Percentiles rank a stretch among this genome's conserved stretches.
phyloP scores from a whole-genome alignment of 768 basidiomycete species.

The Pleurotus tuber-regium region DNA sequence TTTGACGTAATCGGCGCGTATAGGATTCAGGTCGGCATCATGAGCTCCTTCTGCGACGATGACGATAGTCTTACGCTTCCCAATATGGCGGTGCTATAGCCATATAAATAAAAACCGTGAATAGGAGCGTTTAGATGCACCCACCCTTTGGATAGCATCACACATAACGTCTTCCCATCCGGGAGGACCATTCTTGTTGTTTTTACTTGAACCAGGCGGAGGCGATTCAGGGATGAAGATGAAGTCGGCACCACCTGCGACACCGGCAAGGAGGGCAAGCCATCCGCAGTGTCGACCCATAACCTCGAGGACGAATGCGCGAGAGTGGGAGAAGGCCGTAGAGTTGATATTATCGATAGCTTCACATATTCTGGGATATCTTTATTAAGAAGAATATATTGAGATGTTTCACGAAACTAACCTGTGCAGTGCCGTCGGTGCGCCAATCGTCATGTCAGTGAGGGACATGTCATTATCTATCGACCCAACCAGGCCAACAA shows the following conservation, averaged over 20 bases:
- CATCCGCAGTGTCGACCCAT: conserved; percentile 99
- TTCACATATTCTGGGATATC: conserved; percentile 75
- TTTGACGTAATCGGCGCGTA: conserved; percentile 88
- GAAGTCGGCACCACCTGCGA: conserved; percentile 93
- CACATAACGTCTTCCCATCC: conserved; percentile 93
- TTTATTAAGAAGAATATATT: too few relatives aligned
- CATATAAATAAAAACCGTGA: not conserved
- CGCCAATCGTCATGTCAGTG: conserved; percentile 97
- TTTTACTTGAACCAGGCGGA: conserved; percentile 35
- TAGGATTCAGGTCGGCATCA: conserved; percentile 86
- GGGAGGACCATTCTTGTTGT: conserved; percentile 39
- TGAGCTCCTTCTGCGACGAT: conserved; percentile 97
- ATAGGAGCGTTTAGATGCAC: conserved; percentile 21
- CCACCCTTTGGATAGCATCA: conserved; percentile 71
- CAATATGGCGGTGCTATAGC: conserved; percentile 78
- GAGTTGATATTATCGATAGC: conserved; percentile 98
- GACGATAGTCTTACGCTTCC: conserved; percentile 98
- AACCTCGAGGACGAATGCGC: conserved; percentile 97
- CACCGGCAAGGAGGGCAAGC: conserved; percentile 90
- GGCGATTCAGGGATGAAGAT: conserved; percentile 97
- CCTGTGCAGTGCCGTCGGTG: conserved; percentile 90
- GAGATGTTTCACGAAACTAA: not conserved
- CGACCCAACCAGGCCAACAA: conserved; percentile 97
- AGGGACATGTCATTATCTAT: conserved; percentile 99
- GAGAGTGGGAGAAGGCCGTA: conserved; percentile 92